Base-by-base conservation (phyloP, 768 basidiomycete genomes). In the Russula lepida region DNA sequence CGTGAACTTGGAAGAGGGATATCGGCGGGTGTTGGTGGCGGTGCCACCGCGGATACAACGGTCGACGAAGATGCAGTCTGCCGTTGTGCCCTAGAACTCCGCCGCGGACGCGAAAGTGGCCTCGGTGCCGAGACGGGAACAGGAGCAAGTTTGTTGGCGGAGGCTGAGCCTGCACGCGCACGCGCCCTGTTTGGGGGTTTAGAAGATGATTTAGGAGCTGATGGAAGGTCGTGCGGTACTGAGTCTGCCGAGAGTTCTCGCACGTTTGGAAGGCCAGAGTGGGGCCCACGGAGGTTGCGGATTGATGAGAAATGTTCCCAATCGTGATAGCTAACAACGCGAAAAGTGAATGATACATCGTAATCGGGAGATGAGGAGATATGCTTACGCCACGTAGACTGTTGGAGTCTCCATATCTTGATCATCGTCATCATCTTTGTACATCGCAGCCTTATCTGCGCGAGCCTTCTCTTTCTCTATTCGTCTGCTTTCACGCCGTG, bases 261-360 rank as follows among this genome's bases (percentile, higher is more conserved):
- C 2, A 91, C 82, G 56, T 74, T 73, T 3, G 90, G 89, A 17
- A 84, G 76, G 8, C 91, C 93, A 0, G 82, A 75, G 70, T 93
- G 92, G 0, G 92, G 93, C 1, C 93, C 93, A 17, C 78, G 78
- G 56, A 93, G 75, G 71, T 92, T 94, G 49, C 93, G 87, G 60
- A 95, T 89, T n/a, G 88, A 90, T 13, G 89, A 92, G 69, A 94
- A 95, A 70, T 95, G 93, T 69, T 95, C 92, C 89, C 90, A 94
- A 71, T 93, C 90, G 69, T 94, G 88, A 71, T 92, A 95, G 32
- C 89, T 90, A 23, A 15, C 5, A 28, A 68, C 6, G 30, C 5
- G 21, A 67, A 13, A 28, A 5, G 32, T 48, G 27, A 62, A 25
- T 37, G 15, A 21, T 35, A 12, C 35, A 48, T 59, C 49, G 51